Base-by-base conservation (phyloP, 2,329 filamentous ascomycete genomes). In the Scedosporium minutisporum region DNA sequence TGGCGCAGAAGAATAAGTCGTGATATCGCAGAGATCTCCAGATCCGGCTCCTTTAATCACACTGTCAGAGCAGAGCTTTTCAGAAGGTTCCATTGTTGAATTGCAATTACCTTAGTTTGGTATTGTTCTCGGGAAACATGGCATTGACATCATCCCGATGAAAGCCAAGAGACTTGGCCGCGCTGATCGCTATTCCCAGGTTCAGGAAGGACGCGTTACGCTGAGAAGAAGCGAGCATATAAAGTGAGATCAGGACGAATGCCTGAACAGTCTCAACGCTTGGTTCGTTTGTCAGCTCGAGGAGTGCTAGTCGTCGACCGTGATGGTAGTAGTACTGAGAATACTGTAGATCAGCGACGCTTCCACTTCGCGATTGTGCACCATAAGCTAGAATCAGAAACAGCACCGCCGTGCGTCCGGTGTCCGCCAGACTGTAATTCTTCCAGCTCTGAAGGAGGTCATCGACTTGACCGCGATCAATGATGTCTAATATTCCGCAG, bases 311-410 rank as follows among this genome's bases (percentile, higher is more conserved):
- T 9, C 23, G 53, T 5, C 53, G 53, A 27, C 53, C 53, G n/a
- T 57, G 53, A 33, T 57, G n/a, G 23, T 57, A 57, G n/a, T 57
- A 57, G 23, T 57, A 57, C 29, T 57, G 23, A n/a, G 53, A 57
- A 23, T 18, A 57, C 29, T 57, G 53, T 1, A 23, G 9, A 23
- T 57, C 53, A 4, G 23, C 23, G 7, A 33, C 14, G 5, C 53
- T 27, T 6, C 16, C 23, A 5, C 53, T 57, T 33, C 53, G 53
- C 6, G 53, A n/a, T 23, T 57, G 53, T 21, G 53, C 53, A 7
- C 53, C 53, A 9, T 27, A 57, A 4, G 53, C 53, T 10, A 57
- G 53, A 27, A 57, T 57, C 16, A 57, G 14, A 33, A 57, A 57
- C 14, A 57, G 53, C 10, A 57, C 53, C 4, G 53, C 53, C 3